Conservation (phyloP, 1,139 yeast species). For the Candida tunisiensis region DNA sequence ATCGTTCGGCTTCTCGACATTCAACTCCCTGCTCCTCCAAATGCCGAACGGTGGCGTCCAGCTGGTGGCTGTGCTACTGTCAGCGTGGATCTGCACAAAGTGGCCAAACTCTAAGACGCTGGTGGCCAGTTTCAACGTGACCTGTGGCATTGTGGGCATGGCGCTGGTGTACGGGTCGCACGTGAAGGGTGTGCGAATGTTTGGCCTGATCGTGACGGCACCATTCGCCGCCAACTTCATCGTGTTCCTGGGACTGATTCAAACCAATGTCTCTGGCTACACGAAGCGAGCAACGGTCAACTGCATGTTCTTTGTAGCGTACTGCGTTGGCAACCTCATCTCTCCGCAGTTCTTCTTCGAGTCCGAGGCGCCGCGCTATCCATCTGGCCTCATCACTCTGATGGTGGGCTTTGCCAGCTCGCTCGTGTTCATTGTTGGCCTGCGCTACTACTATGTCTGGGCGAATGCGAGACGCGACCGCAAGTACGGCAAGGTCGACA, state of each 20-base stretch:
- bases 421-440: conserved; percentile 12
- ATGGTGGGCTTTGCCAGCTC: conserved; percentile 19
- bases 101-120: not conserved
- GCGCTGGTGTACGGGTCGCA: not conserved
- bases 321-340: conserved; percentile 36
- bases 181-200: not conserved
- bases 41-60: conserved; percentile 4
- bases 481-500: too few species aligned
- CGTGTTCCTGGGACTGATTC: conserved; percentile 27
- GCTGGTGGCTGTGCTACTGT: conserved; percentile 2
- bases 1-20: conserved; percentile 4
- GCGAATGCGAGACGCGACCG: too few species aligned
- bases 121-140: not conserved
- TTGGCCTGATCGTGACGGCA: not conserved
- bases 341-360: conserved; percentile 38
- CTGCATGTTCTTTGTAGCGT: conserved; percentile 29
- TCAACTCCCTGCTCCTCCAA: conserved; percentile 5
- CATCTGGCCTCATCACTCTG: conserved; percentile 27
- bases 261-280: conserved; percentile 40
- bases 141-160: not conserved
- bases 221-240: conserved; percentile 16
- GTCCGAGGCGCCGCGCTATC: conserved; percentile 31
- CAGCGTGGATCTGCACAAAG: not conserved
- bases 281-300: conserved; percentile 32
- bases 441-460: too few species aligned